These are phyloP conservation scores for Thielaviopsis ethacetica DNA, from an alignment of 2,329 filamentous ascomycete species.

Conservation along the genomic window DNA sequence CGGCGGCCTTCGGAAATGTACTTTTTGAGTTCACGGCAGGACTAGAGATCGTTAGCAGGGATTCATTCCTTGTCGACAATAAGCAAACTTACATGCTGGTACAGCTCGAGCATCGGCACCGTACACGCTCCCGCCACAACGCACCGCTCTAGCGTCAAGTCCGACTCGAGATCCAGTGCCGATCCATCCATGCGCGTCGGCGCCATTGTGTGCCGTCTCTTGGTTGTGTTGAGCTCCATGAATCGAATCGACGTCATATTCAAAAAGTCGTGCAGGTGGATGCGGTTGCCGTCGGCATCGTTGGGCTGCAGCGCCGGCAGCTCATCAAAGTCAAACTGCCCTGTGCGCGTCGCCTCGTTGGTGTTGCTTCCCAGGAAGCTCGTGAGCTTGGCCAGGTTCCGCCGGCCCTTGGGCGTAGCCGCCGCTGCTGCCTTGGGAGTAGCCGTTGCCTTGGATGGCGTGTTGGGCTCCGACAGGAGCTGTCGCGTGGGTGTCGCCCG, in stretches of 20 bases:
- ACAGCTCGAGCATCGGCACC: conserved; percentile 82
- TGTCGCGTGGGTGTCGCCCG: conserved; percentile 22
- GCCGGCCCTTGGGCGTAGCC: conserved; percentile 17
- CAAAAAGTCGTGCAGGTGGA: conserved; percentile 81
- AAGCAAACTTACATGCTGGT: conserved; percentile 34
- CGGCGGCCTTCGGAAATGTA: conserved; percentile 88
- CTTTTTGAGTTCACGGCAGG: conserved; percentile 86
- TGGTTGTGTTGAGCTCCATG: conserved; percentile 96
- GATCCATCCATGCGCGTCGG: conserved; percentile 31
- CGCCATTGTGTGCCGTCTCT: conserved; percentile 69
- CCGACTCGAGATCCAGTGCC: conserved; percentile 28
- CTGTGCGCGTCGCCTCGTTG: conserved; percentile 16
- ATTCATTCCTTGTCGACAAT: neutral
- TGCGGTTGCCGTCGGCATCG: conserved; percentile 37
- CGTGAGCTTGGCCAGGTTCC: conserved; percentile 3
- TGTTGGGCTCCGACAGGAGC: conserved; percentile 20
- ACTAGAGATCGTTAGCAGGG: conserved; percentile 33
- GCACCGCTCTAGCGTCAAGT: conserved; percentile 52
- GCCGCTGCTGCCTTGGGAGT: conserved; percentile 34
- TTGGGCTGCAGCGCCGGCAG: conserved; percentile 16
- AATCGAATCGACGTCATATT: conserved; percentile 94
- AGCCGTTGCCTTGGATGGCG: conserved; percentile 28
- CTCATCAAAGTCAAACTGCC: conserved; percentile 24
- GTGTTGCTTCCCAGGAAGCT: neutral
- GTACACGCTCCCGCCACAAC: conserved; percentile 84